These are phyloP conservation scores for Saccharomyces paradoxus DNA, from an alignment of 805 yeast genomes.

Conservation along the genomic window DNA sequence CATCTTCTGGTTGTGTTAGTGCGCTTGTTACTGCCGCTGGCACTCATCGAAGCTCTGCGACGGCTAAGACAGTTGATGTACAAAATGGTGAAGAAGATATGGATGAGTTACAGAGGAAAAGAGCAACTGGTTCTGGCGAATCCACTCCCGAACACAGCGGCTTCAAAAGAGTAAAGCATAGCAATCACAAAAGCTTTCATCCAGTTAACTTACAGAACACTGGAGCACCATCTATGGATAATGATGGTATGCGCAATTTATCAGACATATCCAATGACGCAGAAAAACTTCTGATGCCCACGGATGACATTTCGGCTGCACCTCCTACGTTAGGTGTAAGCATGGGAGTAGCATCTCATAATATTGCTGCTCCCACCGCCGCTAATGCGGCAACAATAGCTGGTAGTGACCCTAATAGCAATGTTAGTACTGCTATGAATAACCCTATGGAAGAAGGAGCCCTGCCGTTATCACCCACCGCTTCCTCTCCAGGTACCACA, in stretches of 20 bases:
- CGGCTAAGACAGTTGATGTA: background rate
- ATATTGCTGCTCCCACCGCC: slow-evolving; percentile 2
- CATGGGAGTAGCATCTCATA: background rate
- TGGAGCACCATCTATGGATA: background rate
- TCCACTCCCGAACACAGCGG: background rate
- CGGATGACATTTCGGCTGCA: background rate
- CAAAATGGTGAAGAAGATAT: background rate
- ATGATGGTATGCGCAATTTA: background rate
- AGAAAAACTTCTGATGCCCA: background rate
- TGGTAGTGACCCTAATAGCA: background rate
- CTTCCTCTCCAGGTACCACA: slow-evolving; percentile 23
- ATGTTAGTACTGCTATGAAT: background rate
- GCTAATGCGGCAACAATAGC: background rate
- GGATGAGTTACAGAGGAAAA: background rate
- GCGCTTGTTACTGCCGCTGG: background rate
- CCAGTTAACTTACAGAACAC: background rate
- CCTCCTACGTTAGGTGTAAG: background rate
- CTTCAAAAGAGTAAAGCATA: background rate
- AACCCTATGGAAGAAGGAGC: slow-evolving; percentile 16
- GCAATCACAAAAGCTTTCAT: background rate
- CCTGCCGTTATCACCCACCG: slow-evolving; percentile 28
- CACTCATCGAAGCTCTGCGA: background rate
- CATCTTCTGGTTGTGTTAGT: background rate
- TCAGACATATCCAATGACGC: background rate
- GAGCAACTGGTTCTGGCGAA: background rate